phyloP scores from a whole-genome alignment of 305 asterid genomes.

The Caryopteris hybrid region DNA sequence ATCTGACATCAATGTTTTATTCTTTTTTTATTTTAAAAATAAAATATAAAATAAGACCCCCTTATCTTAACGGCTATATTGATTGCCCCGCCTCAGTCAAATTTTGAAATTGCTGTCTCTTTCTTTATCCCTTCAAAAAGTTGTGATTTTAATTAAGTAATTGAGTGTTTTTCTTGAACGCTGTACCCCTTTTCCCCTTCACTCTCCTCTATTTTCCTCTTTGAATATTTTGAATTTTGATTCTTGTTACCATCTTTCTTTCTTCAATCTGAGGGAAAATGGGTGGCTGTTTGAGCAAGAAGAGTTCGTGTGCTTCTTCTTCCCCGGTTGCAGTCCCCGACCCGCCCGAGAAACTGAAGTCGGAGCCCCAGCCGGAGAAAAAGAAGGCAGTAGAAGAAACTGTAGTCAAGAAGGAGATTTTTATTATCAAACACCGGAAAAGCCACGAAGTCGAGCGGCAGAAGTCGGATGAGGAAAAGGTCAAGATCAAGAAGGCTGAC shows the following conservation, averaged over 20 bases:
- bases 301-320: constrained; percentile 38
- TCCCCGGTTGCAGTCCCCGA: constrained; percentile 23
- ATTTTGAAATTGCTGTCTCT: constrained; percentile 41
- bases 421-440: constrained; percentile 64
- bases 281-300: constrained; percentile 96
- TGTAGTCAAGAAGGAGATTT: constrained; percentile 62
- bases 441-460: constrained; percentile 67
- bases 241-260: not conserved
- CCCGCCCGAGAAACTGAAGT: constrained; percentile 31
- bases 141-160: constrained; percentile 22
- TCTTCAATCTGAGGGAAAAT: constrained; percentile 32
- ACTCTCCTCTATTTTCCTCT: constrained; percentile 22
- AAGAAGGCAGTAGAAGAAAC: constrained; percentile 32
- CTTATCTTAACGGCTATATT: constrained; percentile 57
- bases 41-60: not conserved
- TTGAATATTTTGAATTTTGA: constrained; percentile 17
- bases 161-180: constrained; percentile 48
- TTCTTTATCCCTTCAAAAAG: constrained; percentile 18
- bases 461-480: constrained; percentile 45
- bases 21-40: not conserved
- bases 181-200: constrained; percentile 25
- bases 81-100: constrained; percentile 37
- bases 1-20: constrained; percentile 23
- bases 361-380: constrained; percentile 35
- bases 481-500: constrained; percentile 18